phyloP scores from a whole-genome alignment of 345 rosid species.

The Orychophragmus violaceus region DNA sequence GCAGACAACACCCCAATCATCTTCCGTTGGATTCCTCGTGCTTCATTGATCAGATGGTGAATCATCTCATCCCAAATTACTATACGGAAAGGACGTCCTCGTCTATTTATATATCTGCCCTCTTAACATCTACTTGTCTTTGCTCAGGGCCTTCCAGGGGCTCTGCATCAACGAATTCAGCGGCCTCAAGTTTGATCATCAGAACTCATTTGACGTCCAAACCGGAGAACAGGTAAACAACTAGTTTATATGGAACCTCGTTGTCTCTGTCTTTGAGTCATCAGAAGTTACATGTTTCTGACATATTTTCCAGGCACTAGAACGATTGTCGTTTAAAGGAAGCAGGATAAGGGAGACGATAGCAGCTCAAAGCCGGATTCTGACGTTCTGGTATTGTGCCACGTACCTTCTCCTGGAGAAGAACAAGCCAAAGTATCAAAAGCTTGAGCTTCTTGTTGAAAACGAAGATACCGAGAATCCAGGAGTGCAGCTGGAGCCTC shows the following conservation, averaged over 20 bases:
- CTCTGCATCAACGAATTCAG: conserved; percentile 88
- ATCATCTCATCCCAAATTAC: neutral
- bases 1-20: conserved; percentile 82
- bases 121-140: neutral
- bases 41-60: conserved; percentile 91
- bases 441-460: conserved; percentile 51
- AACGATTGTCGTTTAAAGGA: conserved; percentile 72
- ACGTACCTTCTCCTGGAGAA: conserved; percentile 77
- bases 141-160: conserved; percentile 95
- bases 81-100: neutral
- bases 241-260: neutral
- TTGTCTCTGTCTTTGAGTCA: neutral
- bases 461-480: no score
- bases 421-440: conserved; percentile 82
- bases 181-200: conserved; percentile 81
- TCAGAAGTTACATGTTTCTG: neutral
- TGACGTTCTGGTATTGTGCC: conserved; percentile 79
- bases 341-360: conserved; percentile 59
- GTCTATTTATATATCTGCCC: neutral
- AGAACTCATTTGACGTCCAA: conserved; percentile 69
- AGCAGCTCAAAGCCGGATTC: conserved; percentile 69
- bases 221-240: conserved; percentile 91
- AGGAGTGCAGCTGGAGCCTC: conserved; percentile 38
- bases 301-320: conserved; percentile 57
- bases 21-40: conserved; percentile 91